Conservation (phyloP, 2,329 filamentous ascomycete genomes). For the Exophiala xenobiotica region DNA sequence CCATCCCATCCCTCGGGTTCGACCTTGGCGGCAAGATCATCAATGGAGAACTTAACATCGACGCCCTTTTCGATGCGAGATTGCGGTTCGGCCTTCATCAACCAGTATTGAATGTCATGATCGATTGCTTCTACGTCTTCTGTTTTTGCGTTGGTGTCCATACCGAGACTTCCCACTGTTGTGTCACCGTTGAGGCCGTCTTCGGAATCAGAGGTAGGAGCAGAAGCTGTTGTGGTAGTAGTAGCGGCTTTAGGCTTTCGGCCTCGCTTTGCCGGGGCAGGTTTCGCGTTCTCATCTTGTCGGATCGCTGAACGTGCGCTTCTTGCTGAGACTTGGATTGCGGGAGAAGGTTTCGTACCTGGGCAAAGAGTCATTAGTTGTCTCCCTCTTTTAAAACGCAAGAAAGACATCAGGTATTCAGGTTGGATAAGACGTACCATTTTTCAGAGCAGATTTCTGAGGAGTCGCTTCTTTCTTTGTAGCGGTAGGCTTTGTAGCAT, state of each 20-base stretch:
- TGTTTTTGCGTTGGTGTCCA: constrained; percentile 8
- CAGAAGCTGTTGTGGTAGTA: not conserved
- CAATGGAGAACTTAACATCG: constrained; percentile 92
- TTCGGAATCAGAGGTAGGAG: constrained; percentile 1
- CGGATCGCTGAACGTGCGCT: too few relatives aligned
- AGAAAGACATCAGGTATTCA: too few relatives aligned
- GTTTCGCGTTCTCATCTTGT: too few relatives aligned
- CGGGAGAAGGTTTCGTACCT: too few relatives aligned
- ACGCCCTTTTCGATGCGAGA: constrained; percentile 80
- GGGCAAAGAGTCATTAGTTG: too few relatives aligned
- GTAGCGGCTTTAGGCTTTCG: not conserved
- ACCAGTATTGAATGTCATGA: constrained; percentile 61
- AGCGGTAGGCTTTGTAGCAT: not conserved
- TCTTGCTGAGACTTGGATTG: too few relatives aligned
- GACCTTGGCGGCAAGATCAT: constrained; percentile 72
- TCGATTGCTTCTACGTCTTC: constrained; percentile 15
- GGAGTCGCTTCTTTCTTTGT: not conserved
- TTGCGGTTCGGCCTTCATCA: constrained; percentile 87
- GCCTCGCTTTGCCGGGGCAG: constrained; percentile 2
- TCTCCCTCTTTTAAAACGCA: too few relatives aligned
- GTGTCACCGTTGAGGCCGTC: constrained; percentile 4
- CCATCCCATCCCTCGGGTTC: constrained; percentile 90
- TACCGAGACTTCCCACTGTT: constrained; percentile 16
- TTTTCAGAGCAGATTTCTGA: not conserved
- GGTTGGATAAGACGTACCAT: not conserved